Percentiles rank a stretch among this genome's conserved stretches.
Evolutionary conservation across 148 eudicot species (phyloP).

Genomic region (Oxyria digyna): DNA sequence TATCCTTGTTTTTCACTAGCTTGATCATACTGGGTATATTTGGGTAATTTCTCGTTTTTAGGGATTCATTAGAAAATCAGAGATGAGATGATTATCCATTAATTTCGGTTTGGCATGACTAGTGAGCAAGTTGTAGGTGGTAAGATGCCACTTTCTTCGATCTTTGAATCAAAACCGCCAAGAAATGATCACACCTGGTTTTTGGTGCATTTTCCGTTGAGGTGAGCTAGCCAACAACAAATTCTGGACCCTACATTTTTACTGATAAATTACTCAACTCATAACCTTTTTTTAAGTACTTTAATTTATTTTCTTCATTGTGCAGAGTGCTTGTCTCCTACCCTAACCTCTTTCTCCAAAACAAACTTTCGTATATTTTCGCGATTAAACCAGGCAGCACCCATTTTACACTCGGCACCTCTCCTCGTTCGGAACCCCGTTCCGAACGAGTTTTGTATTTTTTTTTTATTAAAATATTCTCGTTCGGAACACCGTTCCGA

Average conservation of each 20-base stretch:
- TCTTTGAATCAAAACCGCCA: background rate
- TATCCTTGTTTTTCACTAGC: too few species aligned
- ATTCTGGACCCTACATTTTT: background rate
- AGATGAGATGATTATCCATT: background rate
- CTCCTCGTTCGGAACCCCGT: too few species aligned
- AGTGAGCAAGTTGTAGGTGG: background rate
- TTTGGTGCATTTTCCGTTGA: background rate
- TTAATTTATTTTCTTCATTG: background rate
- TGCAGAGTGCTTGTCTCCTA: background rate
- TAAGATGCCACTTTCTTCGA: background rate
- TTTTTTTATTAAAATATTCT: too few species aligned
- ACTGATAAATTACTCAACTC: slow-evolving; percentile 1
- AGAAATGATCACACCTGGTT: slow-evolving; percentile 2
- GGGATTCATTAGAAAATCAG: background rate
- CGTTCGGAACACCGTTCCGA: too few species aligned
- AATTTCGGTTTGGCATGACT: background rate
- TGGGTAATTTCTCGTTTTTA: background rate
- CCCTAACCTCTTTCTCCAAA: background rate
- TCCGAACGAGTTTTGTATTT: too few species aligned
- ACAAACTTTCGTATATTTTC: too few species aligned
- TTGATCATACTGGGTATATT: background rate
- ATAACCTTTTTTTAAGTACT: background rate
- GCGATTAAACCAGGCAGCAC: too few species aligned
- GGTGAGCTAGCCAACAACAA: background rate
- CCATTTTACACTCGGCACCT: too few species aligned